phyloP scores from a whole-genome alignment of 139 green algal species.

The Dunaliella sp. region DNA sequence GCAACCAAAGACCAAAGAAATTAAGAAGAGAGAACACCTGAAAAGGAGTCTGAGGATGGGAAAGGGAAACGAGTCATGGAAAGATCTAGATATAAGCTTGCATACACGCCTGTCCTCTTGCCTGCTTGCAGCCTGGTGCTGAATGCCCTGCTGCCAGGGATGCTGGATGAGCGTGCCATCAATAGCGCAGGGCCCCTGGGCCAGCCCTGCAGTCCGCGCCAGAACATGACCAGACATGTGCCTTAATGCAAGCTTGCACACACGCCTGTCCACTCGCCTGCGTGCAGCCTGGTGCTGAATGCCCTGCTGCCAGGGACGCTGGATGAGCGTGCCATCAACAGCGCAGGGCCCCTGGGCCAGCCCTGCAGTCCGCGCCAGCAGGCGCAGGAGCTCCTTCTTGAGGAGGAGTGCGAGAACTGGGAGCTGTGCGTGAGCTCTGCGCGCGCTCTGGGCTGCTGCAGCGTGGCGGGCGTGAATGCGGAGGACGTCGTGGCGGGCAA shows the following conservation, averaged over 20 bases:
- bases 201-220: no score
- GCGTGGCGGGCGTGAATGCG: background rate
- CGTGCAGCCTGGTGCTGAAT: conserved; percentile 15
- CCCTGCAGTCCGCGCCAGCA: no score
- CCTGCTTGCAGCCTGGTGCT: conserved; percentile 20
- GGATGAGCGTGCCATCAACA: conserved; percentile 23
- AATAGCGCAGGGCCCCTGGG: conserved; percentile 5
- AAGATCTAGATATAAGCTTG: no score
- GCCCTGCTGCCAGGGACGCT: conserved; percentile 12
- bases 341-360: background rate
- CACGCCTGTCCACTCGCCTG: no score
- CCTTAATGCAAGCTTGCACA: no score
- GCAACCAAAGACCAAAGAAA: no score
- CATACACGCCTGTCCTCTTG: no score
- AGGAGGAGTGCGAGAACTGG: conserved; percentile 13
- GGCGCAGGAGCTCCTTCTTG: background rate
- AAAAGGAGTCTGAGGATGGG: no score
- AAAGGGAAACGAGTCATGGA: no score
- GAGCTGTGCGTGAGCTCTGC: conserved; percentile 12
- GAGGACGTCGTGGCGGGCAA: background rate
- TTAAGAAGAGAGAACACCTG: no score
- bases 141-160: conserved; percentile 1
- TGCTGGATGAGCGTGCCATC: conserved; percentile 19
- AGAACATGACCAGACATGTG: no score
- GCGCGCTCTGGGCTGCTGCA: conserved; percentile 9